Evolutionary conservation across 2,329 filamentous ascomycete species (phyloP).

Genomic region (Paradendryphiella salina): DNA sequence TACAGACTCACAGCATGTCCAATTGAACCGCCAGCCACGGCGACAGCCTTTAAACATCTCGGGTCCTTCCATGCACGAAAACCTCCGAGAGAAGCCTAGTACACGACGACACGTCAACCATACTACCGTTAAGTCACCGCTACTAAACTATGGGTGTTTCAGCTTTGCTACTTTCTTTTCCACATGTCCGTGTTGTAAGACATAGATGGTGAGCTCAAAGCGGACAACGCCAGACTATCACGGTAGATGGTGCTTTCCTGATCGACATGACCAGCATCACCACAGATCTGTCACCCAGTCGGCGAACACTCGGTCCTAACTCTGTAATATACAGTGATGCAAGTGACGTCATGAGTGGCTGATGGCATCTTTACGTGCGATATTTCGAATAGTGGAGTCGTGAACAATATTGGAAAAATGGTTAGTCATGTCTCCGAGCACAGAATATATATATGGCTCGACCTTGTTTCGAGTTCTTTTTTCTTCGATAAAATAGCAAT

Average conservation of each 20-base stretch:
- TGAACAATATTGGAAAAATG: not conserved
- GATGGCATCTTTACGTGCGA: constrained; percentile 2
- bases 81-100: not conserved
- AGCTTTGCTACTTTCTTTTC: not conserved
- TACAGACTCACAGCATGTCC: no score
- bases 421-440: not conserved
- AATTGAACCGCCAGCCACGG: not conserved
- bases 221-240: not conserved
- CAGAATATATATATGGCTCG: not conserved
- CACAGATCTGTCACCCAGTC: not conserved
- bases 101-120: constrained; percentile 4
- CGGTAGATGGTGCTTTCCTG: not conserved
- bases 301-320: not conserved
- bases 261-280: not conserved
- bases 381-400: constrained; percentile 1
- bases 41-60: constrained; percentile 1
- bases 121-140: not conserved
- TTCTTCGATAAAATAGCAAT: not conserved
- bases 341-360: constrained; percentile 8
- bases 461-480: not conserved
- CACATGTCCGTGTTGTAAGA: not conserved
- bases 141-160: not conserved
- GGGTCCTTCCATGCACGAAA: constrained; percentile 6
- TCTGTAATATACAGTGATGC: not conserved
- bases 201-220: not conserved